These are phyloP conservation scores for Parmales sp. DNA, from an alignment of 108 stramenopile species.

Conservation along the genomic window DNA sequence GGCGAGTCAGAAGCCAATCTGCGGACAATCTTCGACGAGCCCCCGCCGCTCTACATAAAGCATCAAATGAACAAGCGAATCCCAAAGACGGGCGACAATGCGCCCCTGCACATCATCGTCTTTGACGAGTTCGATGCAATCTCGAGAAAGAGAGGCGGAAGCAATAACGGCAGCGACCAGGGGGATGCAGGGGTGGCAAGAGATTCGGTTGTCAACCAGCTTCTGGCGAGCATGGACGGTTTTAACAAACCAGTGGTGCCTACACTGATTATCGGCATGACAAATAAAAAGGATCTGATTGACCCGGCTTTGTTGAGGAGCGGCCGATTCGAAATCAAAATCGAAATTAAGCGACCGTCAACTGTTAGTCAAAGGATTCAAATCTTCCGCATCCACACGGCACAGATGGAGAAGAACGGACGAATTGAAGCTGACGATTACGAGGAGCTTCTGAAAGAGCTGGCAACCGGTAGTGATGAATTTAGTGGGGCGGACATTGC, in stretches of 20 bases:
- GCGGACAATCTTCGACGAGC: slow-evolving; percentile 65
- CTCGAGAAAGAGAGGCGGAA: slow-evolving; percentile 62
- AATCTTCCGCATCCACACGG: slow-evolving; percentile 28
- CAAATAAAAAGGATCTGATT: slow-evolving; percentile 77
- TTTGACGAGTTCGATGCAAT: slow-evolving; percentile 94
- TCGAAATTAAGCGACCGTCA: slow-evolving; percentile 56
- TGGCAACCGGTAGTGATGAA: neutral
- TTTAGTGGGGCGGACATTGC: slow-evolving; percentile 2
- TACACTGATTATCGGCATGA: slow-evolving; percentile 81
- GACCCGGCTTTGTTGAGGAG: slow-evolving; percentile 73
- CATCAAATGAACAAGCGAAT: slow-evolving; percentile 40
- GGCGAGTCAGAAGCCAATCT: slow-evolving; percentile 71
- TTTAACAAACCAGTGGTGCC: slow-evolving; percentile 74
- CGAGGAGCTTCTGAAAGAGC: neutral
- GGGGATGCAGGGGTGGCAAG: slow-evolving; percentile 86
- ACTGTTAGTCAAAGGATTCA: neutral
- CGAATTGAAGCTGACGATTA: neutral
- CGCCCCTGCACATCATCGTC: slow-evolving; percentile 70
- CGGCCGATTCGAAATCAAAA: slow-evolving; percentile 78
- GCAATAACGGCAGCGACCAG: slow-evolving; percentile 55
- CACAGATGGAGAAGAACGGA: slow-evolving; percentile 11
- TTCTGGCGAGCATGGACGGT: slow-evolving; percentile 91
- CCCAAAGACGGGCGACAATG: slow-evolving; percentile 46
- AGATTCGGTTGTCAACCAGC: slow-evolving; percentile 82
- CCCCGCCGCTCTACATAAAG: slow-evolving; percentile 54